Base-by-base conservation (phyloP, 106 monocot genomes). In the Phalaenopsis equestris region DNA sequence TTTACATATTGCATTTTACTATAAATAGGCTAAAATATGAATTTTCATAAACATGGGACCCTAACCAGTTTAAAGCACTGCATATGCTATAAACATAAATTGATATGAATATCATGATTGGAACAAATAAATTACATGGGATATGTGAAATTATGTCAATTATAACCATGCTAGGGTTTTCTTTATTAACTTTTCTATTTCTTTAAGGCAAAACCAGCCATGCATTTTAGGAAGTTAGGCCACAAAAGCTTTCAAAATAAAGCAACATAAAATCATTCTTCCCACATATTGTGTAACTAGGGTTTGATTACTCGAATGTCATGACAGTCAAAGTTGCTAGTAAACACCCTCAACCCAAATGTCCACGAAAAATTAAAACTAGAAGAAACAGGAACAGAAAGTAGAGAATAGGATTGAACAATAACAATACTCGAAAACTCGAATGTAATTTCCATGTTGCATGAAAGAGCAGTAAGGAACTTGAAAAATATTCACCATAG, bases 71-170 rank as follows among this genome's bases (percentile, higher is more conserved):
- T 70, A 39, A 2, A 70, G 4, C 38, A 70, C 68, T 1, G 38
- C 11, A 65, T 23, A 65, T 24, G 8, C 23, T 23, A 65, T 70
- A 37, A 68, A 70, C 14, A 36, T 39, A 39, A 36, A 70, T 70
- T n/a, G 14, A 38, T 39, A 21, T 70, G 1, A 1, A 70, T 11
- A 68, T 6, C 2, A 8, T 11, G 12, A 39, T 70, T 12, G 6
- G 52, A 70, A 70, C 38, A 70, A 70, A 70, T 23, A 65, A 65
- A 30, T 65, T 21, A n/a, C 64, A 65, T 65, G 64, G 64, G 64
- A 65, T 24, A 24, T 65, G 64, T 24, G 9, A 24, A 64, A 64
- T 5, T 64, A 64, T 64, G 23, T 23, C 23, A n/a, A 65, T 64
- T 23, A 65, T 65, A 65, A 65, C 24, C 23, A 65, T 65, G 23